phyloP scores from a whole-genome alignment of 2,329 filamentous ascomycete species.

The Chaetomium sp. region DNA sequence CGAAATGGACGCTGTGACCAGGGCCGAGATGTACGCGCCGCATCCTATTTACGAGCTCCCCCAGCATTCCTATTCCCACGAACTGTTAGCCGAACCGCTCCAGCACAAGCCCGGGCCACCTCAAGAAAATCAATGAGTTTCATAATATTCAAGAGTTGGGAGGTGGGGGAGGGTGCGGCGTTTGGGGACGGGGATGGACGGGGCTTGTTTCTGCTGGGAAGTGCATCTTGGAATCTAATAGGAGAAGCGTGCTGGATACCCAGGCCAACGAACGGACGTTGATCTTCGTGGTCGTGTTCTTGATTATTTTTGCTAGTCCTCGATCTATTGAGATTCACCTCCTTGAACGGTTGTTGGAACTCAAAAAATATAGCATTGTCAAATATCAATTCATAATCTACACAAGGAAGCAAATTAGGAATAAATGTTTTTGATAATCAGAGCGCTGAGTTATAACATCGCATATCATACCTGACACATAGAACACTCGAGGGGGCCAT shows the following conservation, averaged over 20 bases:
- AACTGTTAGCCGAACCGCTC: constrained; percentile 41
- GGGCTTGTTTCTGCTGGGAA: neutral
- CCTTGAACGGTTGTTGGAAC: neutral
- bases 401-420: neutral
- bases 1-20: neutral
- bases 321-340: neutral
- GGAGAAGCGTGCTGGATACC: constrained; percentile 8
- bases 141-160: neutral
- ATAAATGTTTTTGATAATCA: neutral
- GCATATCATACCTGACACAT: too few species aligned
- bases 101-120: constrained; percentile 30
- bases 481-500: too few species aligned
- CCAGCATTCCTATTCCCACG: constrained; percentile 38
- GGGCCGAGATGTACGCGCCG: constrained; percentile 36
- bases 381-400: neutral
- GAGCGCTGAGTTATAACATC: neutral
- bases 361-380: neutral
- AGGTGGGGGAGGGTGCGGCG: neutral
- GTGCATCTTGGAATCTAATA: neutral
- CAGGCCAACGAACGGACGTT: neutral
- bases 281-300: neutral
- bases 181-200: too few species aligned
- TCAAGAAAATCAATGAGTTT: neutral
- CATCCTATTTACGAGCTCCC: constrained; percentile 40
- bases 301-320: neutral